phyloP scores from a whole-genome alignment of 2,329 filamentous ascomycete genomes.

The Beauveria scarabaeidicola region DNA sequence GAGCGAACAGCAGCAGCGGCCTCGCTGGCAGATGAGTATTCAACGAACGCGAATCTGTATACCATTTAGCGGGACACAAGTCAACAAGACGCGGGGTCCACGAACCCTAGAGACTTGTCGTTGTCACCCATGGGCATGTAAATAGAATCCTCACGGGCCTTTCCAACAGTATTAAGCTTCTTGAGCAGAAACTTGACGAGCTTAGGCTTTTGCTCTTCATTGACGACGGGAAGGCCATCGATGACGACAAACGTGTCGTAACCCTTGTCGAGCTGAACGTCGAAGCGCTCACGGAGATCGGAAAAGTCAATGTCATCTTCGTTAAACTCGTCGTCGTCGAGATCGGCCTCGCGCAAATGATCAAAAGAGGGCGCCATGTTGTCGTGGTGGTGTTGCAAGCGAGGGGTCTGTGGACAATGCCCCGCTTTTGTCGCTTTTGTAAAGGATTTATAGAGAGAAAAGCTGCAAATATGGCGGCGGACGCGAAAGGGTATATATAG shows the following conservation, averaged over 20 bases:
- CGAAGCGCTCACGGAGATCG: constrained; percentile 87
- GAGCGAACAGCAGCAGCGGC: constrained; percentile 82
- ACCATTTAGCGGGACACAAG: not conserved
- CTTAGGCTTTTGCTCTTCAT: constrained; percentile 84
- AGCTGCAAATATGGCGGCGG: not conserved
- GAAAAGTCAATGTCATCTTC: constrained; percentile 93
- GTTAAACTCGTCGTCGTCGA: constrained; percentile 77
- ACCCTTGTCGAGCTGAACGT: constrained; percentile 91
- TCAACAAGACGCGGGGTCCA: constrained; percentile 8
- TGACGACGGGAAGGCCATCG: constrained; percentile 86
- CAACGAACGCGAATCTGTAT: constrained; percentile 85
- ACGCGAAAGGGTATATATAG: not conserved
- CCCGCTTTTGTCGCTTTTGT: constrained; percentile 23
- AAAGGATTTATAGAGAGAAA: not conserved
- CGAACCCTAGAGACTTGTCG: constrained; percentile 73
- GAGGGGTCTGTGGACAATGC: constrained; percentile 28
- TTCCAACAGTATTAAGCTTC: constrained; percentile 81
- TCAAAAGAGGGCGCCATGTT: constrained; percentile 89
- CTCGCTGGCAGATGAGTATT: constrained; percentile 86
- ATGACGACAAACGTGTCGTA: constrained; percentile 95
- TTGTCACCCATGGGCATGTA: constrained; percentile 90
- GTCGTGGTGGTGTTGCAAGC: constrained; percentile 26
- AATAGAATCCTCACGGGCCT: constrained; percentile 75
- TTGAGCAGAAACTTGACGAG: constrained; percentile 92
- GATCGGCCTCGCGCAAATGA: constrained; percentile 82